These are phyloP conservation scores for Ceratobasidium papillatum DNA, from an alignment of 1,284 basidiomycete genomes.

Conservation along the genomic window DNA sequence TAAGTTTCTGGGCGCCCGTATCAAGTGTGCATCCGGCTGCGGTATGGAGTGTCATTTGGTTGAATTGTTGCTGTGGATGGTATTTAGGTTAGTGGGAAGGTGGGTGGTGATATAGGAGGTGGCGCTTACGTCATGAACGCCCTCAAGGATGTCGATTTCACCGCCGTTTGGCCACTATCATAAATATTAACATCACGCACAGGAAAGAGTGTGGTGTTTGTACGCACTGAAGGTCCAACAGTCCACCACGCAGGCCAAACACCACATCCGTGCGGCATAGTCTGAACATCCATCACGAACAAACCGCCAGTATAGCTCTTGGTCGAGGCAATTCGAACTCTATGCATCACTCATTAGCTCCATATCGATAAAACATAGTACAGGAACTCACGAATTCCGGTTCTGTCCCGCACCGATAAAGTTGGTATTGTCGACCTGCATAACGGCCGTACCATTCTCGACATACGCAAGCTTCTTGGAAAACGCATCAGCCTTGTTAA, in stretches of 20 bases:
- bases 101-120: slow-evolving; percentile 6
- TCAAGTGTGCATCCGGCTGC: slow-evolving; percentile 64
- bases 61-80: slow-evolving; percentile 48
- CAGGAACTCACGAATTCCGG: slow-evolving; percentile 70
- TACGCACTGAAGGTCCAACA: slow-evolving; percentile 54
- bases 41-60: slow-evolving; percentile 78
- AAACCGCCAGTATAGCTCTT: slow-evolving; percentile 73
- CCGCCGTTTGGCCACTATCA: slow-evolving; percentile 72
- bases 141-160: slow-evolving; percentile 79
- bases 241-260: slow-evolving; percentile 81
- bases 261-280: slow-evolving; percentile 81
- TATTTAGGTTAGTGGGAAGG: slow-evolving; percentile 7
- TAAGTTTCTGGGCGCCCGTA: slow-evolving; percentile 48
- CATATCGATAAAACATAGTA: slow-evolving; percentile 26
- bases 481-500: slow-evolving; percentile 58
- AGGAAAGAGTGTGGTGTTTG: not conserved
- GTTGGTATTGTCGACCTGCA: slow-evolving; percentile 70
- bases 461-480: slow-evolving; percentile 66
- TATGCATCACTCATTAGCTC: slow-evolving; percentile 47
- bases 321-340: slow-evolving; percentile 75
- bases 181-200: not conserved
- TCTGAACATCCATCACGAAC: slow-evolving; percentile 78
- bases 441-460: slow-evolving; percentile 62
- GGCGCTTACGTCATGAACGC: slow-evolving; percentile 60
- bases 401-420: slow-evolving; percentile 61